A percentile compares a stretch with the other conserved stretches of the same genome.
Evolutionary conservation across 176 grass and related monocot species (phyloP).

Genomic region (Carex pumila): DNA sequence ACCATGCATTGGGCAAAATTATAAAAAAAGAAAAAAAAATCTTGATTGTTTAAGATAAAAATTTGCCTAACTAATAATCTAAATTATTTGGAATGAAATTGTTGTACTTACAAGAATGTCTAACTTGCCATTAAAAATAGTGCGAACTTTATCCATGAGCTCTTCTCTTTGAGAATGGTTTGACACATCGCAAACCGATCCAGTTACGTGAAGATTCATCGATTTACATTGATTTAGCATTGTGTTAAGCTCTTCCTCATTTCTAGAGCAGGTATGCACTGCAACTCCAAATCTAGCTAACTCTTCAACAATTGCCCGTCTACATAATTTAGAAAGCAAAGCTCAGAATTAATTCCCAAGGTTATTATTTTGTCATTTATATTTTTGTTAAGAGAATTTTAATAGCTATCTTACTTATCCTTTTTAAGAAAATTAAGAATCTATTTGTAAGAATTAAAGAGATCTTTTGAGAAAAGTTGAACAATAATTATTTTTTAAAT

Average conservation of each 20-base stretch:
- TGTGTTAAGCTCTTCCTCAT: not conserved
- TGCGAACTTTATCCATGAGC: not conserved
- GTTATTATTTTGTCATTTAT: not conserved
- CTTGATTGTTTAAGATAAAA: not conserved
- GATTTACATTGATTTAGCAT: not conserved
- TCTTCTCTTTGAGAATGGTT: not conserved
- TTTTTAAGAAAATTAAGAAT: not conserved
- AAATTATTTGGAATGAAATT: not conserved
- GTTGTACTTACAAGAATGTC: not conserved
- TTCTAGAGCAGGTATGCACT: not conserved
- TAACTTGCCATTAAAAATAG: slow-evolving; percentile 8
- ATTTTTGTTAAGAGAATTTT: not conserved
- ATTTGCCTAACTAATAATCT: not conserved
- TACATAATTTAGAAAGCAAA: not conserved
- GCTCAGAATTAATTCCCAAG: not conserved
- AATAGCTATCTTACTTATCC: not conserved
- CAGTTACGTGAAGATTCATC: not conserved
- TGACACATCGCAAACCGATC: slow-evolving; percentile 4
- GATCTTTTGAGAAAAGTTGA: not conserved
- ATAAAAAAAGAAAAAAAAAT: not conserved
- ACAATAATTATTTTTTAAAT: not conserved
- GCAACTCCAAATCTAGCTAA: not conserved
- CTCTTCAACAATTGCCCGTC: not conserved
- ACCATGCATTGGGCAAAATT: not conserved
- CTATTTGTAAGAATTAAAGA: not conserved